Conservation (phyloP, 2,329 filamentous ascomycete species). For the Aspergillus felis region DNA sequence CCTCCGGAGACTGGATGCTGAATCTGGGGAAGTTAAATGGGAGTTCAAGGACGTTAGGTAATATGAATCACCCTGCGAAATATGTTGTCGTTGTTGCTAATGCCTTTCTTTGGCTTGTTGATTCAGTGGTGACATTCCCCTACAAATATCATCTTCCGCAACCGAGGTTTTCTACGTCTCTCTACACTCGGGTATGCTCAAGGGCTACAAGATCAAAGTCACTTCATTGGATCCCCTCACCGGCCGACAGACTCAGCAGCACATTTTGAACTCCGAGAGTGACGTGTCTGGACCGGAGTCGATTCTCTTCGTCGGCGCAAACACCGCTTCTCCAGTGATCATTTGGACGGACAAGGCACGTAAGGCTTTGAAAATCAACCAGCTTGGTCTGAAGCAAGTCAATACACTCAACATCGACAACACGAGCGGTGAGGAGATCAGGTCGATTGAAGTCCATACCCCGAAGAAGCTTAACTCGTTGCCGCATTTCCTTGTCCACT, state of each 20-base stretch:
- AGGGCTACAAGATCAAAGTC: conserved; percentile 73
- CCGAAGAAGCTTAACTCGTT: conserved; percentile 67
- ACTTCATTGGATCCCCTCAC: conserved; percentile 67
- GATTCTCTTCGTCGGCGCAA: conserved; percentile 39
- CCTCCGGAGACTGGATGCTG: conserved; percentile 69
- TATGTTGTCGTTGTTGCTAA: not conserved
- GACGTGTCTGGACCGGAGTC: conserved; percentile 55
- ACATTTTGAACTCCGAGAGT: conserved; percentile 67
- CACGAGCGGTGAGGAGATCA: conserved; percentile 43
- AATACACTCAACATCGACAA: conserved; percentile 38
- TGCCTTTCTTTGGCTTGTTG: conserved; percentile 16
- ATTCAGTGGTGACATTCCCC: conserved; percentile 62
- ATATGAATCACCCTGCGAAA: not conserved
- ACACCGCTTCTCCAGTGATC: conserved; percentile 40
- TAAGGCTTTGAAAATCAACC: conserved; percentile 44
- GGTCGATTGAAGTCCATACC: conserved; percentile 64
- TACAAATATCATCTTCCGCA: conserved; percentile 69
- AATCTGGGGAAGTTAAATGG: conserved; percentile 73
- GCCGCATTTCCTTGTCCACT: conserved; percentile 83
- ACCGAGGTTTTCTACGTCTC: conserved; percentile 72
- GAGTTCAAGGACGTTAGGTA: conserved; percentile 63
- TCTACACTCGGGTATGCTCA: conserved; percentile 61
- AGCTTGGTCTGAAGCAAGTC: conserved; percentile 42
- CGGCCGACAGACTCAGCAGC: conserved; percentile 68
- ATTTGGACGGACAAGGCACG: conserved; percentile 43